Base-by-base conservation (phyloP, 2,329 filamentous ascomycete genomes). In the Fusarium protoensiforme region DNA sequence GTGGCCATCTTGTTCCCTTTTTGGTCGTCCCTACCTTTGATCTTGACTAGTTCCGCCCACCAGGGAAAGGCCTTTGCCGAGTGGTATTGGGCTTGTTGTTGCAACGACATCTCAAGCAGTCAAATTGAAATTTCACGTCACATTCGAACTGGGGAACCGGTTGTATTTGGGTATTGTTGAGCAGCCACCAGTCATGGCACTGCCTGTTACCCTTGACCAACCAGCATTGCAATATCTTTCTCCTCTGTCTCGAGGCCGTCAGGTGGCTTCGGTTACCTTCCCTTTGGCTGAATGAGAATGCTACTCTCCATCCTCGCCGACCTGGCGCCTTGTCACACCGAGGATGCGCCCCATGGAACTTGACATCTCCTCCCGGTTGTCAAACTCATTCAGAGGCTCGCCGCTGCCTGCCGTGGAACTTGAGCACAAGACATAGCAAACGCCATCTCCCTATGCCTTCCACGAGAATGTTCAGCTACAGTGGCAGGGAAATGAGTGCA, bases 361-460 rank as follows among this genome's bases (percentile, higher is more conserved):
- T 38, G 20, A 22, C 62, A 56, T 60, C 61, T 38, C 65, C 54
- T 36, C 54, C 56, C 22, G 43, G 27, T 65, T 64, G 53, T 60
- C 39, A 67, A 46, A 56, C 66, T 53, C 35, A 27, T 61, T 20
- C 18, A 33, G 29, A 74, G 66, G 67, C 61, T 66, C 38, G 46
- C 63, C 41, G 58, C 73, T 75, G 65, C 59, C 66, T 74, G 64
- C 51, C 53, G 72, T 77, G 64, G 58, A 58, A 77, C 75, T 70
- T 27, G 33, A 35, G 35, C 41, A 64, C 58, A 24, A 67, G 56
- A 63, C 35, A 54, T 61, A 41, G 56, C 61, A 61, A 61, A 59
- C 58, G 39, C 51, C 31, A 48, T 56, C 33, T 20, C 62, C 29
- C 31, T 41, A 43, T 38, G 31, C 33, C 31, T 16, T 43, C 51